These are phyloP conservation scores for Aspergillus ochraceoroseus DNA, from an alignment of 2,329 filamentous ascomycete species.

Conservation along the genomic window DNA sequence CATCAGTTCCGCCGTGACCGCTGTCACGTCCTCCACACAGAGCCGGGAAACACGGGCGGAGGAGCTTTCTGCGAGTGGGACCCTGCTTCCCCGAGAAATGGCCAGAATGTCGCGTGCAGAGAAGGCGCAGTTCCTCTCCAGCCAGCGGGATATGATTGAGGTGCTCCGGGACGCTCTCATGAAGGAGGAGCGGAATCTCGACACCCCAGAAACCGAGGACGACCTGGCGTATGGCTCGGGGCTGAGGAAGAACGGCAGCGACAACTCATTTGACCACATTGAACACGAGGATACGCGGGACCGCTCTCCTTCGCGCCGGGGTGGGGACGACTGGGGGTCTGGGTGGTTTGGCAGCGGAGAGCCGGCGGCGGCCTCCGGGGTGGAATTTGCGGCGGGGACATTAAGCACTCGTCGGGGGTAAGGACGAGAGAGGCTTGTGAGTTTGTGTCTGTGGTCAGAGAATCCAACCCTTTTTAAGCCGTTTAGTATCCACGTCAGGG, in stretches of 20 bases:
- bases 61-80: slow-evolving; percentile 55
- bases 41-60: slow-evolving; percentile 41
- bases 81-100: slow-evolving; percentile 66
- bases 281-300: slow-evolving; percentile 61
- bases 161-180: slow-evolving; percentile 73
- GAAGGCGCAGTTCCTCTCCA: slow-evolving; percentile 66
- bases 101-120: slow-evolving; percentile 58
- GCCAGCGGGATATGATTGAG: slow-evolving; percentile 72
- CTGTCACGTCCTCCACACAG: slow-evolving; percentile 48
- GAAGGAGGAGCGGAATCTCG: slow-evolving; percentile 64
- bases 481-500: no score
- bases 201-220: slow-evolving; percentile 29
- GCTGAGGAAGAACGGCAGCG: slow-evolving; percentile 75
- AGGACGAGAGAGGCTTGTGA: slow-evolving; percentile 8
- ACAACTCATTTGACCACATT: slow-evolving; percentile 85
- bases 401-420: slow-evolving; percentile 18
- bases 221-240: slow-evolving; percentile 41
- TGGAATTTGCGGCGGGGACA: slow-evolving; percentile 29
- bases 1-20: slow-evolving; percentile 67
- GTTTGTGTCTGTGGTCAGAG: no score
- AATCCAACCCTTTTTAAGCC: no score
- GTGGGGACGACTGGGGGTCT: slow-evolving; percentile 27
- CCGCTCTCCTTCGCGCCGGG: slow-evolving; percentile 16
- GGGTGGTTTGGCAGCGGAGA: slow-evolving; percentile 32
- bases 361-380: slow-evolving; percentile 25